phyloP scores from a whole-genome alignment of 805 yeast genomes.

The Dipodascus albidus region DNA sequence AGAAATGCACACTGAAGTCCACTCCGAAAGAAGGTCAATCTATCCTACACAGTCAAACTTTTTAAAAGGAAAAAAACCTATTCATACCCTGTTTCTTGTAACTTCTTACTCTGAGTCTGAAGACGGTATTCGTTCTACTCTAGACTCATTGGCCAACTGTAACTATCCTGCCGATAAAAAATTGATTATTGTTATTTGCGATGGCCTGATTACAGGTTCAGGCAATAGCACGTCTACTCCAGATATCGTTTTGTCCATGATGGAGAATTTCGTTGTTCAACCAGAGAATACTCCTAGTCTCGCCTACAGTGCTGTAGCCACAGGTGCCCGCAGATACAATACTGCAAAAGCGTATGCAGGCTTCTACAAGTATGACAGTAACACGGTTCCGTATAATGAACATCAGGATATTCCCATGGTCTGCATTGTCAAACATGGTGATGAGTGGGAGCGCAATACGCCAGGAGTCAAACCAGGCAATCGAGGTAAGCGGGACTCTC shows the following conservation, averaged over 20 bases:
- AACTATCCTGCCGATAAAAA: slow-evolving; percentile 78
- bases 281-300: slow-evolving; percentile 54
- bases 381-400: slow-evolving; percentile 51
- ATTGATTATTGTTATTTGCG: slow-evolving; percentile 67
- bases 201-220: slow-evolving; percentile 75
- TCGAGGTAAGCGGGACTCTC: slow-evolving; percentile 94
- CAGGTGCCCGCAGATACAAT: slow-evolving; percentile 73
- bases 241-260: slow-evolving; percentile 62
- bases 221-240: slow-evolving; percentile 70
- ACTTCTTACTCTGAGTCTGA: slow-evolving; percentile 84
- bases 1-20: not conserved
- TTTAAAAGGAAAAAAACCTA: not conserved
- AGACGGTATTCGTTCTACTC: slow-evolving; percentile 57
- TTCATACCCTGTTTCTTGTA: slow-evolving; percentile 49
- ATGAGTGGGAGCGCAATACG: slow-evolving; percentile 54
- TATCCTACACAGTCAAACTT: not conserved
- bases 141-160: slow-evolving; percentile 71
- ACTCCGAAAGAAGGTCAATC: not conserved
- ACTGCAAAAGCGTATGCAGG: slow-evolving; percentile 84
- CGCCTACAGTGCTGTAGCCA: slow-evolving; percentile 81
- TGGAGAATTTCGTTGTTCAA: slow-evolving; percentile 51
- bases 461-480: slow-evolving; percentile 73
- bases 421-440: slow-evolving; percentile 77
- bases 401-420: slow-evolving; percentile 72
- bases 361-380: slow-evolving; percentile 59